Base-by-base conservation (phyloP, 176 grass and related monocot genomes). In the Avena atlantica region DNA sequence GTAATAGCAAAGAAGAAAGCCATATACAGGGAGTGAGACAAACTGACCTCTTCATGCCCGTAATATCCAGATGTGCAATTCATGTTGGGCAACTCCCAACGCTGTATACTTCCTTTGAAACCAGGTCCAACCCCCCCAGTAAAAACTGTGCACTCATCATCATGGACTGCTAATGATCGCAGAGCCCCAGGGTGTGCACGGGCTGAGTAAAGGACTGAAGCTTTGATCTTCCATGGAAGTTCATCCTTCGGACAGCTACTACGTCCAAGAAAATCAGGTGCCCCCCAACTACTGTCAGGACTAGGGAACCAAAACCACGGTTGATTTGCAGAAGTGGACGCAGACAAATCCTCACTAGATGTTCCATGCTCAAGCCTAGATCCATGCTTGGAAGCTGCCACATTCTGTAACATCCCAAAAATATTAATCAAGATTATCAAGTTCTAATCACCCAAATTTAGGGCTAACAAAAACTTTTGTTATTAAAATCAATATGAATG, bases 301-400 rank as follows among this genome's bases (percentile, higher is more conserved):
- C 65, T 83, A 55, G 96, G 96, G 60, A 95, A 95, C 96, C 96
- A 98, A 93, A 94, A 95, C 96, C 96, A 98, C 37, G 87, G 92
- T 9, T 87, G 83, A 70, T 81, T 88, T 63, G 80, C 81, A 75
- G 84, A 90, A 89, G 70, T 86, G 84, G 91, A 88, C 24, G 84
- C 53, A 61, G 71, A 85, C 20, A 70, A 84, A 81, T 87, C 52
- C 27, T 79, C 91, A 80, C 70, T 70, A 47, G 81, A 87, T 82
- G 86, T 44, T 27, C 77, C 72, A 60, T 66, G 70, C 87, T 92
- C 90, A 34, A 55, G 77, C 70, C 83, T 92, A 74, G 78, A 91
- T 72, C 64, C 70, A 63, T 82, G 63, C 52, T 79, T 94, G 65
- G 88, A 82, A 84, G 72, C 70, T 85, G 80, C 70, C 78, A 81